Evolutionary conservation across 768 basidiomycete species (phyloP), one percentile per base, ranked within the genome.

Genomic region (Rhizopogon vesiculosus): DNA sequence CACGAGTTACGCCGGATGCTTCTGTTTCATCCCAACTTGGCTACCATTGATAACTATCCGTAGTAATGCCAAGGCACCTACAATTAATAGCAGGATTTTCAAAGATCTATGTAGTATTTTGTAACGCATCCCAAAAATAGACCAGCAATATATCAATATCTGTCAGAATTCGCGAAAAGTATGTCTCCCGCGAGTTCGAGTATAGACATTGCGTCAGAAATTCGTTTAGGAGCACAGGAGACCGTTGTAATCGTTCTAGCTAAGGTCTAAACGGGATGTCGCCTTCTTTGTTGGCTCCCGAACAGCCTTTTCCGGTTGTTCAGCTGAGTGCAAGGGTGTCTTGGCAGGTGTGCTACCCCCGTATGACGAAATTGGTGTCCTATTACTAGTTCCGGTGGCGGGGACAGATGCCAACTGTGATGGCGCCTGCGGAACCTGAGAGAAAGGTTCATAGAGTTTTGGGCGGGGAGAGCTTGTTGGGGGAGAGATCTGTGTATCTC

Each of bases 351-450:
- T 79, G 48, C 72, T 70, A 22, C 78, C 81, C n/a, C 83, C 84
- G 65, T 85, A 77, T 19, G 78, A 80, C 29, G 85, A 85, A 55
- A 73, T 81, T 0, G 84, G 85, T 16, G 84, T 86, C 63, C 80
- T 70, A 45, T 76, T 59, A 61, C 65, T 63, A 44, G 64, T 64
- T 70, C 74, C 55, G 64, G 66, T 45, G 61, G 55, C 39, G 60
- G 66, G 54, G 28, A 62, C 51, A 16, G 54, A 28, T 22, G 38
- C 54, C 50, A 64, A 59, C 45, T 56, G 56, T 29, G 45, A 55
- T 61, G 54, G 41, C 48, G 29, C 45, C 40, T 53, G 42, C 15
- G 57, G 66, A 28, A 72, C 48, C 53, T 77, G 75, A 39, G 72
- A 57, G 45, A 71, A 68, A 12, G 80, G 67, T 33, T 72, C 67